Conservation (phyloP, 2,329 filamentous ascomycete species). For the Fusarium tupiense region DNA sequence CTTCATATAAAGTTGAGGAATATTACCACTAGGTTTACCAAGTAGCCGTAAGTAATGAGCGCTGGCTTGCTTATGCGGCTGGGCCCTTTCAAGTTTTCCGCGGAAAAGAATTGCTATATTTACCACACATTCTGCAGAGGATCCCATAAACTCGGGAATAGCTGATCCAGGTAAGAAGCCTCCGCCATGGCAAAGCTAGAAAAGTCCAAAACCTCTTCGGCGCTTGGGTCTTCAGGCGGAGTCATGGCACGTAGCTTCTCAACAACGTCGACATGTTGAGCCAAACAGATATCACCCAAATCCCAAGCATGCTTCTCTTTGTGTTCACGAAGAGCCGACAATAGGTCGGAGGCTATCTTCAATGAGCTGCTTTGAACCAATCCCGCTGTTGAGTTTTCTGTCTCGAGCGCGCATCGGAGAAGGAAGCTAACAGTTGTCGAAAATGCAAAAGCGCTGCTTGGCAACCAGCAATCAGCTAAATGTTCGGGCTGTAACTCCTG, state of each 20-base stretch:
- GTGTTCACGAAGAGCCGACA: slow-evolving; percentile 52
- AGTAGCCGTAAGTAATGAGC: neutral
- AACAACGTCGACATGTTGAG: slow-evolving; percentile 58
- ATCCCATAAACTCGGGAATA: slow-evolving; percentile 50
- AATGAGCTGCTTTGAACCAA: slow-evolving; percentile 53
- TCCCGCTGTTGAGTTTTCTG: slow-evolving; percentile 49
- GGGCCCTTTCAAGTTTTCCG: neutral
- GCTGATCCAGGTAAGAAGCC: slow-evolving; percentile 48
- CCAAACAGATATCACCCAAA: slow-evolving; percentile 60
- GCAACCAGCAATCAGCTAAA: slow-evolving; percentile 61
- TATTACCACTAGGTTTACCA: neutral
- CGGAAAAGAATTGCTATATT: neutral
- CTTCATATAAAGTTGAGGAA: neutral
- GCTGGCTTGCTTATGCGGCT: neutral
- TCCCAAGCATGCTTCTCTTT: slow-evolving; percentile 57
- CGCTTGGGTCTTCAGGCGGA: slow-evolving; percentile 33
- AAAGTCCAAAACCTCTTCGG: slow-evolving; percentile 30
- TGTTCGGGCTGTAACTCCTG: slow-evolving; percentile 57
- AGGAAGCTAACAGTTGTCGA: slow-evolving; percentile 61
- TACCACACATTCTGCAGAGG: slow-evolving; percentile 50
- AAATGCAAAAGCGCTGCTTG: slow-evolving; percentile 58
- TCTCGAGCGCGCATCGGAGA: slow-evolving; percentile 58
- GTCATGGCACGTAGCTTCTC: slow-evolving; percentile 53
- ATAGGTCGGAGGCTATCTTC: slow-evolving; percentile 54
- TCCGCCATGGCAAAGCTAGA: slow-evolving; percentile 47